These are phyloP conservation scores for Pseudozyma thailandica DNA, from an alignment of 1,284 basidiomycete species.

Conservation along the genomic window DNA sequence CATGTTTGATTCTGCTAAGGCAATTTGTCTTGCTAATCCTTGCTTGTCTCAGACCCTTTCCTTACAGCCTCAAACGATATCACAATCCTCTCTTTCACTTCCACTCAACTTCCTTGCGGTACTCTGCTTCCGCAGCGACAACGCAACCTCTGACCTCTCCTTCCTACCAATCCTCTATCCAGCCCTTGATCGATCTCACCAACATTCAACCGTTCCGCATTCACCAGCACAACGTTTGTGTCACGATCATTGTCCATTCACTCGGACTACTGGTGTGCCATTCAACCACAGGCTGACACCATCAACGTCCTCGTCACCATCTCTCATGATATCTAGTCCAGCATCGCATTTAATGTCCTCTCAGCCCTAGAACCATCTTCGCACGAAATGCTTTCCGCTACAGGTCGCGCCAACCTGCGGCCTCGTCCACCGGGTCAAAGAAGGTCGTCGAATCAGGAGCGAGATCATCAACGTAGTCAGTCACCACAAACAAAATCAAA, in stretches of 20 bases:
- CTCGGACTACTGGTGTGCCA: too few species aligned
- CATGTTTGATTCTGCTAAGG: background rate
- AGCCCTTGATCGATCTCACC: too few species aligned
- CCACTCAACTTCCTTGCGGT: too few species aligned
- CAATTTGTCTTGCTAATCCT: background rate
- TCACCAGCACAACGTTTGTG: too few species aligned
- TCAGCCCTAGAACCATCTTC: background rate
- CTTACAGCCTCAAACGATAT: background rate
- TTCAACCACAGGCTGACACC: background rate
- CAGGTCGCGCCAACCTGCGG: constrained; percentile 1
- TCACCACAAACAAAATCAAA: background rate
- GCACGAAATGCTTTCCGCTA: constrained; percentile 7
- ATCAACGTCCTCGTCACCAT: background rate
- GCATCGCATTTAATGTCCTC: too few species aligned
- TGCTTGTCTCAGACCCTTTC: background rate
- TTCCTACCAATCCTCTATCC: background rate
- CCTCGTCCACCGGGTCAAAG: constrained; percentile 14
- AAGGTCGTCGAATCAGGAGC: background rate
- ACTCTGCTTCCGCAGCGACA: too few species aligned
- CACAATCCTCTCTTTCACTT: background rate
- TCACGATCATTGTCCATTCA: too few species aligned
- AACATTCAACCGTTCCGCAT: too few species aligned
- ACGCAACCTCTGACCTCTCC: too few species aligned
- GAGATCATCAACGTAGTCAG: background rate
- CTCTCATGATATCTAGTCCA: too few species aligned